Evolutionary conservation across 164 flowering plant genomes (phyloP), one percentile per base, ranked within the genome.

Genomic region (Santalum album): DNA sequence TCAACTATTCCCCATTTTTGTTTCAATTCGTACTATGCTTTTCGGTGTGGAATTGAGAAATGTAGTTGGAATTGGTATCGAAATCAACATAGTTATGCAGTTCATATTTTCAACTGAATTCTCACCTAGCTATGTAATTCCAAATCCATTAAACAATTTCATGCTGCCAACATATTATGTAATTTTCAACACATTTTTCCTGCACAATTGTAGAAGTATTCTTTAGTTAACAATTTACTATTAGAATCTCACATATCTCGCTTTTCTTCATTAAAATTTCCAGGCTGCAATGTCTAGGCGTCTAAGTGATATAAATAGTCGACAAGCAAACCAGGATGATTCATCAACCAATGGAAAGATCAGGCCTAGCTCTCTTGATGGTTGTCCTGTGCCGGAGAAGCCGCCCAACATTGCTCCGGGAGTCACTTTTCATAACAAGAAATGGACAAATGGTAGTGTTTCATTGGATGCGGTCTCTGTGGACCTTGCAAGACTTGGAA

Each of bases 371-470:
- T 57, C 62, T 44, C 53, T 56, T 38, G 84, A 74, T 36, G 53
- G 22, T 27, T 19, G 43, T 53, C n/a, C 18, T 21, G 58, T 44
- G 27, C 39, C 53, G 11, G 83, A 75, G 52, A 78, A 72, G 55
- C 57, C 65, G n/a, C 49, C 25, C 23, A 46, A 16, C 25, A 54
- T 60, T 25, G 65, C 72, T 67, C 70, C 78, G 16, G 82, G 69
- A 59, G 76, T 87, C 19, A 77, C 82, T 1, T 60, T 86, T 62
- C 88, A 91, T 67, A 90, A 86, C n/a, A 82, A 78, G 73, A 91
- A 91, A 76, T 92, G 95, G 96, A 88, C 90, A 26, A 89, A 88
- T 76, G 98, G 95, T 6, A 86, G 89, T 49, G 59, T 85, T 53
- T 61, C 83, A 10, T 66, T 83, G 49, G 87, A 83, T 69, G 51